These are phyloP conservation scores for Termitomyces sp. DNA, from an alignment of 768 basidiomycete species.

Conservation along the genomic window DNA sequence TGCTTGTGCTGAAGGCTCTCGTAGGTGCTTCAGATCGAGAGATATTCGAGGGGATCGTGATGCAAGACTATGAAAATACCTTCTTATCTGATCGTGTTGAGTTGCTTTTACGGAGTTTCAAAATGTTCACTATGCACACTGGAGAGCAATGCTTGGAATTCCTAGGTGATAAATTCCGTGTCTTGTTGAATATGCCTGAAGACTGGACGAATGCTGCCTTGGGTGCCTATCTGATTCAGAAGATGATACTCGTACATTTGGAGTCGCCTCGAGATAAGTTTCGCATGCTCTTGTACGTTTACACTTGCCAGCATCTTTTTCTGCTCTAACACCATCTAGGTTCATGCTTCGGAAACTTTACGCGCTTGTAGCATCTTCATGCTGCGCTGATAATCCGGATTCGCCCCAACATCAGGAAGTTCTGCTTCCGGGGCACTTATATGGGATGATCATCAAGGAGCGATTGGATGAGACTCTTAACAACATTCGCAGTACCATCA, in stretches of 20 bases:
- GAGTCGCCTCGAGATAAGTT: slow-evolving; percentile 89
- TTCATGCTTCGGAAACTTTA: slow-evolving; percentile 98
- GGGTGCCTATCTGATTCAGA: slow-evolving; percentile 78
- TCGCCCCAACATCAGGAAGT: slow-evolving; percentile 99
- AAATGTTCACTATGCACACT: slow-evolving; percentile 83
- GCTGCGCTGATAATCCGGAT: slow-evolving; percentile 94
- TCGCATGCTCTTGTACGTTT: slow-evolving; percentile 81
- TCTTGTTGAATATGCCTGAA: slow-evolving; percentile 86
- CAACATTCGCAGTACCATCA: slow-evolving; percentile 63
- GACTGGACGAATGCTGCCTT: slow-evolving; percentile 85
- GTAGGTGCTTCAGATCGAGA: slow-evolving; percentile 90
- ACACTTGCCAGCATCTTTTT: neutral
- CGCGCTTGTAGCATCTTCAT: slow-evolving; percentile 82
- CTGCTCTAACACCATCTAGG: slow-evolving; percentile 32
- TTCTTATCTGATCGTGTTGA: slow-evolving; percentile 98
- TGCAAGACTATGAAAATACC: slow-evolving; percentile 96
- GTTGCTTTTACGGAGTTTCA: slow-evolving; percentile 89
- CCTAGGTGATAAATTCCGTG: slow-evolving; percentile 93
- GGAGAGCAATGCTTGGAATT: slow-evolving; percentile 91
- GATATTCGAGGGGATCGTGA: slow-evolving; percentile 93
- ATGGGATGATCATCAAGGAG: slow-evolving; percentile 98
- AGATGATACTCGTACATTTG: slow-evolving; percentile 87
- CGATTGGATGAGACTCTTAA: slow-evolving; percentile 86
- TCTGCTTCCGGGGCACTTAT: slow-evolving; percentile 85
- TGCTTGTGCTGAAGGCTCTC: slow-evolving; percentile 93